Evolutionary conservation across 129 eudicot genomes (phyloP).

Genomic region (Flaveria trinervia): DNA sequence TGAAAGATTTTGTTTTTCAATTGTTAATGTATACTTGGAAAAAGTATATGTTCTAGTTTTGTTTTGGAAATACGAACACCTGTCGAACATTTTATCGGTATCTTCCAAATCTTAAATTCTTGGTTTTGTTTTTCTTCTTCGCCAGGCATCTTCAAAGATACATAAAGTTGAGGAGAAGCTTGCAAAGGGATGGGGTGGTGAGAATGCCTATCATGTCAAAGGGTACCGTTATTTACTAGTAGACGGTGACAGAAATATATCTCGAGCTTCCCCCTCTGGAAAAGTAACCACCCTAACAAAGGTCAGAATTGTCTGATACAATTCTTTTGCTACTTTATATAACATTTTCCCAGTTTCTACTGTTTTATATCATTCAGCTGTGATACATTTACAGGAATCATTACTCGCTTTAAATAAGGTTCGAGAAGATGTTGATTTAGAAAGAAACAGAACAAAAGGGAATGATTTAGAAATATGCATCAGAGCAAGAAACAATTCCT

Average conservation of each 20-base stretch:
- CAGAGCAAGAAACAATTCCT: slow-evolving; percentile 85
- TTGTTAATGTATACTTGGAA: slow-evolving; percentile 9
- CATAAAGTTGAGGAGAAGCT: slow-evolving; percentile 89
- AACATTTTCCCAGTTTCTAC: background rate
- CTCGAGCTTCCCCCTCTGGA: slow-evolving; percentile 96
- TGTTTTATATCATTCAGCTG: background rate
- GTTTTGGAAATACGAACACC: background rate
- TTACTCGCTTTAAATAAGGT: slow-evolving; percentile 69
- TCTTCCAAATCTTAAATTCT: background rate
- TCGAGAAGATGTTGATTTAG: slow-evolving; percentile 85
- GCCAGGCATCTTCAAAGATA: slow-evolving; percentile 72
- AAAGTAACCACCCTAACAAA: slow-evolving; percentile 90
- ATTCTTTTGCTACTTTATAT: background rate
- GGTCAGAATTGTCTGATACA: slow-evolving; percentile 44
- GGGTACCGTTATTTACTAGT: slow-evolving; percentile 89
- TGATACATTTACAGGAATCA: slow-evolving; percentile 57
- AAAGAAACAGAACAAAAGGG: slow-evolving; percentile 60
- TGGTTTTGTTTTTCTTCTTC: slow-evolving; percentile 1
- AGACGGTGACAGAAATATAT: slow-evolving; percentile 75
- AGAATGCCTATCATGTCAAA: slow-evolving; percentile 94
- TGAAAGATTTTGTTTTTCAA: background rate
- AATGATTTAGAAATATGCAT: slow-evolving; percentile 75
- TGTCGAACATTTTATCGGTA: background rate
- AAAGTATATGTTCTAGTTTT: slow-evolving; percentile 8
- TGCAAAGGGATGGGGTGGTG: slow-evolving; percentile 99